phyloP scores from a whole-genome alignment of 176 grass and related monocot species.

The Lolium multiflorum region DNA sequence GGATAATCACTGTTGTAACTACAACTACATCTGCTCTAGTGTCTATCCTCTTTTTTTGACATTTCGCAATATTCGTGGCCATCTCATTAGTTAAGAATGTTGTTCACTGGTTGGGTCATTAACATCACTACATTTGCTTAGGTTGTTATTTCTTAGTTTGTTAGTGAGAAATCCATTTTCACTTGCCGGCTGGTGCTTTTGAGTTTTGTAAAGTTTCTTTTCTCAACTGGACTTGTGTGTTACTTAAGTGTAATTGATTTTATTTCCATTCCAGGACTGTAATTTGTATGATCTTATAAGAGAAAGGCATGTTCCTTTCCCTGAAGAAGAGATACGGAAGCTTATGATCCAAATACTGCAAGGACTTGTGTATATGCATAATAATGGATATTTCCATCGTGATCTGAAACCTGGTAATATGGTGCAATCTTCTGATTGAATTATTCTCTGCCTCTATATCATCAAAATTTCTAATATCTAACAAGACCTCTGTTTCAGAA shows the following conservation, averaged over 20 bases:
- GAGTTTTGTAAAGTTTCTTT: background rate
- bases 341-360: slow-evolving; percentile 79
- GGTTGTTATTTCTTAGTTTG: background rate
- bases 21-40: background rate
- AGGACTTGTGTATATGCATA: slow-evolving; percentile 93
- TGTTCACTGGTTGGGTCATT: slow-evolving; percentile 8
- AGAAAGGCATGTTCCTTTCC: slow-evolving; percentile 57
- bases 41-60: background rate
- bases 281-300: slow-evolving; percentile 92
- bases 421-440: slow-evolving; percentile 26
- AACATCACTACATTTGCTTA: background rate
- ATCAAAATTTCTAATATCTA: slow-evolving; percentile 25
- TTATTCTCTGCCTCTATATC: slow-evolving; percentile 18
- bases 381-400: slow-evolving; percentile 94
- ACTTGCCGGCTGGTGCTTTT: slow-evolving; percentile 8
- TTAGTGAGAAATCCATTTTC: slow-evolving; percentile 1
- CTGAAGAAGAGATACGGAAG: slow-evolving; percentile 71
- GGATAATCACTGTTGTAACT: background rate
- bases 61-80: background rate
- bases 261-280: slow-evolving; percentile 49
- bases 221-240: background rate
- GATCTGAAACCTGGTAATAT: slow-evolving; percentile 89
- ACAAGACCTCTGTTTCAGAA: slow-evolving; percentile 47
- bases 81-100: background rate
- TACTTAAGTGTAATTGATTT: slow-evolving; percentile 1